Evolutionary conservation across 805 yeast species (phyloP), one percentile per base, ranked within the genome.

Genomic region (Pichia paraexigua): DNA sequence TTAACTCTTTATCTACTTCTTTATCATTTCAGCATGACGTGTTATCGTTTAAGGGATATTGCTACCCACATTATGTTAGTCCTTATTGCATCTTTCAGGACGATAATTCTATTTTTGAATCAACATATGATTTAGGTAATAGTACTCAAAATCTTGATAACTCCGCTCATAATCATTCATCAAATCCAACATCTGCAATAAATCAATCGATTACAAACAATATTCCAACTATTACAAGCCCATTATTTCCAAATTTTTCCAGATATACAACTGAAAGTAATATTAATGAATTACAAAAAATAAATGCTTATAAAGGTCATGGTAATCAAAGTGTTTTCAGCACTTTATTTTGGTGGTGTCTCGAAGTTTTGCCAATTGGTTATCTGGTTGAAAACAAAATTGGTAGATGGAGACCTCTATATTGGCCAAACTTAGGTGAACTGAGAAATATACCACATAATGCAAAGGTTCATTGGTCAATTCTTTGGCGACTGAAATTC

Each of bases 351-450:
- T 83, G 88, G 88, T 83, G 87, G 87, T 3, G 75, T 3, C 60
- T 80, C 13, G 90, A 83, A 56, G 63, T 78, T 17, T 53, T 83
- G n/a, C 88, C 89, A 1, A 59, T 82, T 44, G 81, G 81, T 0
- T 70, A 74, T 28, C 74, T 76, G 56, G 62, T 74, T 42, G 82
- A 80, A 57, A 69, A 76, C 57, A 54, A 57, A 6, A 59, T 68
- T 4, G 80, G 80, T 2, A 68, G 71, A 57, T 81, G 86, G 85
- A 67, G 64, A 51, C 69, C 73, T 46, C 63, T 67, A 6, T 78
- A 71, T 57, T 59, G 66, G 15, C 88, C 88, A 1, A 82, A 83
- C 59, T 58, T 80, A 3, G 88, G 88, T 2, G 67, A 78, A 15
- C 51, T 62, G 5, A 68, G 88, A 53, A 67, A 67, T 42, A 65